phyloP scores from a whole-genome alignment of 495 filamentous ascomycete species.

The Tuber borchii region DNA sequence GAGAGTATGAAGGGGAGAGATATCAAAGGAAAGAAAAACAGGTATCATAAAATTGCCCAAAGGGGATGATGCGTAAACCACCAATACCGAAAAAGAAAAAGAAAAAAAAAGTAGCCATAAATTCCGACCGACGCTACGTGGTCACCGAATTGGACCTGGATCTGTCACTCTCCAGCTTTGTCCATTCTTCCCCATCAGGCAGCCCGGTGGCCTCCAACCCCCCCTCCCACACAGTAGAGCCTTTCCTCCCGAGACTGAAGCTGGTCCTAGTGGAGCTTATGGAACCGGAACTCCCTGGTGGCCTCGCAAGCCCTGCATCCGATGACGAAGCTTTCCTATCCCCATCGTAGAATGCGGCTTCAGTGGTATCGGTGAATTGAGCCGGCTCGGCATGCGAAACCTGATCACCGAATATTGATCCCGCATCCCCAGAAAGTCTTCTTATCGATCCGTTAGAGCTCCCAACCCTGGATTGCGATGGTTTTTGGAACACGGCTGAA shows the following conservation, averaged over 20 bases:
- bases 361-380: conserved; percentile 30
- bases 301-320: conserved; percentile 22
- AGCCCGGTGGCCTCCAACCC: conserved; percentile 31
- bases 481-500: conserved; percentile 76
- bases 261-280: conserved; percentile 28
- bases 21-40: conserved; percentile 17
- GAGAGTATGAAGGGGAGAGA: not conserved
- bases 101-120: conserved; percentile 23
- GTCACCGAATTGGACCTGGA: conserved; percentile 30
- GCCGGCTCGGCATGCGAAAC: conserved; percentile 23
- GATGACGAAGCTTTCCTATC: conserved; percentile 33
- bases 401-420: conserved; percentile 25
- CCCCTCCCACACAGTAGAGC: conserved; percentile 29
- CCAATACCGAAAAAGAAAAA: conserved; percentile 16
- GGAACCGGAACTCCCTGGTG: conserved; percentile 23
- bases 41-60: conserved; percentile 31
- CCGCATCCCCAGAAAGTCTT: conserved; percentile 34
- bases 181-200: conserved; percentile 35
- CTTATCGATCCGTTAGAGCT: conserved; percentile 23
- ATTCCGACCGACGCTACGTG: conserved; percentile 21
- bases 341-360: conserved; percentile 34
- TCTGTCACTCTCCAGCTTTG: conserved; percentile 31
- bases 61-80: conserved; percentile 28
- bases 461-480: conserved; percentile 10
- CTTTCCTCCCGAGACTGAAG: conserved; percentile 27